phyloP scores from a whole-genome alignment of 768 basidiomycete genomes.

The Lentinula detonsa region DNA sequence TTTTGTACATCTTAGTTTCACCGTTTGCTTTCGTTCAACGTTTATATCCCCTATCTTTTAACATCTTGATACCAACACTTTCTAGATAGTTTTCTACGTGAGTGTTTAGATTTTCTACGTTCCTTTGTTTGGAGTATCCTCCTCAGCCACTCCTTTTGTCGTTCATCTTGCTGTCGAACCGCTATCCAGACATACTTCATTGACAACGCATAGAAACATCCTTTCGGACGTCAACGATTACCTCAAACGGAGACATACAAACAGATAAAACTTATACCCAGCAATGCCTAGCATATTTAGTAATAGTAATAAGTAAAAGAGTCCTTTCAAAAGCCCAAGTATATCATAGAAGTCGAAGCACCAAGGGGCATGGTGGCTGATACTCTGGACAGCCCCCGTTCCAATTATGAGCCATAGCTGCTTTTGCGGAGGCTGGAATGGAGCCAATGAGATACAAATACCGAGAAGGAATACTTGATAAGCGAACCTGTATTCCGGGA shows the following conservation, averaged over 20 bases:
- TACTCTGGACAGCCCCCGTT: slow-evolving; percentile 12
- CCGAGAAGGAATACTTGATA: neutral
- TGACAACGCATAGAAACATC: no score
- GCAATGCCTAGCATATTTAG: neutral
- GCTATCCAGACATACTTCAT: no score
- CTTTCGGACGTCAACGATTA: no score
- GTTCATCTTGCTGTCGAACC: neutral
- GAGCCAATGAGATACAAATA: neutral
- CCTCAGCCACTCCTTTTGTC: neutral
- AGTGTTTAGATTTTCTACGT: neutral
- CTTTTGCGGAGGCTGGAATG: slow-evolving; percentile 10
- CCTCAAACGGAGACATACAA: no score
- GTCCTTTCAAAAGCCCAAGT: no score
- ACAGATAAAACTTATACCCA: no score
- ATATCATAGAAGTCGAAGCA: neutral
- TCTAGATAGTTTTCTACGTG: neutral
- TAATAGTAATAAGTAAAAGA: no score
- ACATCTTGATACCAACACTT: neutral
- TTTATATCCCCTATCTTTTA: neutral
- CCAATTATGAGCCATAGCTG: slow-evolving; percentile 12
- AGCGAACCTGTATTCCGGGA: slow-evolving; percentile 17
- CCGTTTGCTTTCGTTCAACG: neutral
- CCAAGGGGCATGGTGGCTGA: slow-evolving; percentile 8
- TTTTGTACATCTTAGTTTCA: neutral
- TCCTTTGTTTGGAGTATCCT: neutral